Base-by-base conservation (phyloP, 495 filamentous ascomycete species). In the Schizothecium vesticola region DNA sequence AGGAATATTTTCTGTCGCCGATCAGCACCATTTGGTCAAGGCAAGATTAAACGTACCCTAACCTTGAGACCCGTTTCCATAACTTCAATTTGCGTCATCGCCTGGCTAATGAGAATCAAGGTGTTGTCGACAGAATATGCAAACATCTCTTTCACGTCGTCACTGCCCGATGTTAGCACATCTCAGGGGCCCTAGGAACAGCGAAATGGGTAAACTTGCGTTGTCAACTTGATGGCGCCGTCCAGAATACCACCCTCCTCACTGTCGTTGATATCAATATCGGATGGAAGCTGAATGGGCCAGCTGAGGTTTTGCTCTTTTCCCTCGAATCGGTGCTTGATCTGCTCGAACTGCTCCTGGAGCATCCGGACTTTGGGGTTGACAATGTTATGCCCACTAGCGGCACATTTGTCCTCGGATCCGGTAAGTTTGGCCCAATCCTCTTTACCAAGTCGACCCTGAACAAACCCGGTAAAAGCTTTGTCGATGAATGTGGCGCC, bases 401-500 rank as follows among this genome's bases (percentile, higher is more conserved):
- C 69, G 0, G 59, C 64, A 28, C 31, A 12, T 36, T 72, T 67
- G 16, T 63, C 64, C 16, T 68, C 70, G 10, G 64, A 57, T 1
- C 69, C 65, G 3, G 51, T 70, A 16, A 74, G 58, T 60, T 70
- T 74, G 13, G 71, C 59, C 66, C 67, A 74, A 56, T 72, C 69
- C 3, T 72, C 66, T 3, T 26, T 31, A 1, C 70, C 71, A 11
- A 75, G 55, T 3, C 69, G 70, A 6, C 70, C 51, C 56, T 56
- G n/a, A 10, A 73, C 66, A 12, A 72, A 74, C 7, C 70, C 22
- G 22, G 69, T 58, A n/a, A 79, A 79, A 6, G 43, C 61, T 22
- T 58, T 59, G 60, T 77, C 76, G 13, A 79, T 70, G 29, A 67
- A 75, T 3, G 72, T 79, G 7, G 76, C 74, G 12, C 76, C 76